Percentiles rank a stretch among this genome's conserved stretches.
phyloP scores from a whole-genome alignment of 139 green algal species.

The Volvox reticuliferus region DNA sequence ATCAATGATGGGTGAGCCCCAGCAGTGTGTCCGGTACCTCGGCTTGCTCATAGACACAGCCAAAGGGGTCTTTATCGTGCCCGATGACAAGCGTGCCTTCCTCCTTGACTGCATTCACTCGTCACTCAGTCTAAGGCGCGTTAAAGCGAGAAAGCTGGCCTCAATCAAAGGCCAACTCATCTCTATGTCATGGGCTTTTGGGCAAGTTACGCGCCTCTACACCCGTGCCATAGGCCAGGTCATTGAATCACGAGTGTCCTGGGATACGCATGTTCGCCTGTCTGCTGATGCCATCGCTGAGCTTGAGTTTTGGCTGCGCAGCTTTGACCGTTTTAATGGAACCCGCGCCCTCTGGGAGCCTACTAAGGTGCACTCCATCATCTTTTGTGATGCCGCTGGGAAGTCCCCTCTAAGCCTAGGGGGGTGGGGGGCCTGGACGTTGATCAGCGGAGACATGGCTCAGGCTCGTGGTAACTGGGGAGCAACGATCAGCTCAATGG shows the following conservation, averaged over 20 bases:
- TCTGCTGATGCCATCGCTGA: background rate
- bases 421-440: slow-evolving; percentile 44
- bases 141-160: background rate
- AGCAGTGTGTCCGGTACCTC: slow-evolving; percentile 3
- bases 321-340: slow-evolving; percentile 38
- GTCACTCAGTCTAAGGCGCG: background rate
- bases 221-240: background rate
- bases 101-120: background rate
- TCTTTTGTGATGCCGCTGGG: slow-evolving; percentile 37
- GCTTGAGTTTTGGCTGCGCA: background rate
- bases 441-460: background rate
- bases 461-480: background rate
- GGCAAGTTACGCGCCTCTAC: background rate
- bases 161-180: slow-evolving; percentile 1
- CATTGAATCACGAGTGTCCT: background rate
- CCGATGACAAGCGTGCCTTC: slow-evolving; percentile 21
- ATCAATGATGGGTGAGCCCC: background rate
- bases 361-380: too few relatives aligned
- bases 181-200: slow-evolving; percentile 1
- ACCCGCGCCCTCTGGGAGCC: background rate
- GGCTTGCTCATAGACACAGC: background rate
- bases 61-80: background rate
- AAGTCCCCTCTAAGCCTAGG: background rate
- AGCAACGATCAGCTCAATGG: background rate
- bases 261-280: background rate